Base-by-base conservation (phyloP, 345 rosid genomes). In the Citropsis articulata region DNA sequence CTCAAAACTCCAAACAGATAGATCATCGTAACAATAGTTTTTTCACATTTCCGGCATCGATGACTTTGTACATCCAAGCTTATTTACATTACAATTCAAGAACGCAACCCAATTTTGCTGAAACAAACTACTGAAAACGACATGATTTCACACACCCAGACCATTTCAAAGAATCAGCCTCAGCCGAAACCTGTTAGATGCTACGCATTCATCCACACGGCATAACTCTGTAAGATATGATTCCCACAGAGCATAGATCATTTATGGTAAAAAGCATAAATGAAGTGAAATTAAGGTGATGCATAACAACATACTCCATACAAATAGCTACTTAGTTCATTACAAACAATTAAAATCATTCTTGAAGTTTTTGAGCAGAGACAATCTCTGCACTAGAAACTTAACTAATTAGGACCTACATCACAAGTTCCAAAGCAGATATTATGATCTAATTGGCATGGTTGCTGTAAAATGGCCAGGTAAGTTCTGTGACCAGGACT, bases 391-490 rank as follows among this genome's bases (percentile, higher is more conserved):
- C 10, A 75, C 70, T 63, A 63, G 27, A 40, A 75, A 10, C 61
- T 30, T 18, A 65, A 75, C 62, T 56, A 35, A n/a, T 33, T 22
- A 35, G 38, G 28, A 27, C 25, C 21, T 18, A 66, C 73, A 76
- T 19, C 27, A 55, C 66, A 35, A 13, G 72, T 56, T 76, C 72
- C 24, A 2, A 63, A 8, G 79, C 79, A 53, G 72, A 66, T 9
- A 53, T 19, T 75, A 53, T 0, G 22, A 75, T 55, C 14, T 7
- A 65, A 35, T 48, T 71, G 53, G 53, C 65, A 56, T n/a, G 42
- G 53, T 56, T 5, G 27, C 36, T 35, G 25, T 48, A 4, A 33
- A 30, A 64, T 19, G 69, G 40, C 42, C 16, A 19, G 2, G n/a
- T 74, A 4, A 25, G 76, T 45, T 42, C 19, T 3, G 13, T 30